Conservation (phyloP, 2,329 filamentous ascomycete genomes). For the Trichoderma brevicompactum region DNA sequence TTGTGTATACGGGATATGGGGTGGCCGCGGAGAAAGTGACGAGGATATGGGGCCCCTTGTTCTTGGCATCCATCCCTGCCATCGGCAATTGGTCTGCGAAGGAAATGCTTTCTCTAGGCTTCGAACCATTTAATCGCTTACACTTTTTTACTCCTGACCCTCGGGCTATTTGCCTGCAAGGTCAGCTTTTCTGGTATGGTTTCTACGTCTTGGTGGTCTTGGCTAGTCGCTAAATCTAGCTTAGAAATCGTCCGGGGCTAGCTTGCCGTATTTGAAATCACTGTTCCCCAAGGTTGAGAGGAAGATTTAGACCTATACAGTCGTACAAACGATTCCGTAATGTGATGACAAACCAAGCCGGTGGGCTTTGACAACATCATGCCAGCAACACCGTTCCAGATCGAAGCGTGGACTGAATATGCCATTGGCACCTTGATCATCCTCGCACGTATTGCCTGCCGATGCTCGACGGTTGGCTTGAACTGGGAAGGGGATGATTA, state of each 20-base stretch:
- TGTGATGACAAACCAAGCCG: not conserved
- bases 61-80: not conserved
- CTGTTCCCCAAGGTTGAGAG: not conserved
- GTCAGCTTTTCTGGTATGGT: not conserved
- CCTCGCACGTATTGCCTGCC: constrained; percentile 45
- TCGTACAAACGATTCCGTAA: not conserved
- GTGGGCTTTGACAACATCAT: constrained; percentile 27
- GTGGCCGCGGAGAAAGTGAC: too few species aligned
- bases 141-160: too few species aligned
- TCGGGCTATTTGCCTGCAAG: not conserved
- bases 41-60: not conserved
- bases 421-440: constrained; percentile 45
- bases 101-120: not conserved
- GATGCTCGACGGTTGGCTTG: constrained; percentile 46
- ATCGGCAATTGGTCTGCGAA: not conserved
- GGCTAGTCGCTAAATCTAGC: not conserved
- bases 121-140: not conserved
- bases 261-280: not conserved
- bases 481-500: constrained; percentile 50
- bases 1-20: not conserved
- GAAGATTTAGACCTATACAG: too few species aligned
- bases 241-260: not conserved
- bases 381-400: constrained; percentile 47
- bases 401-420: constrained; percentile 51
- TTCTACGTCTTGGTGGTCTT: not conserved